These are phyloP conservation scores for Venustampulla echinocandica DNA, from an alignment of 495 filamentous ascomycete genomes.

Conservation along the genomic window DNA sequence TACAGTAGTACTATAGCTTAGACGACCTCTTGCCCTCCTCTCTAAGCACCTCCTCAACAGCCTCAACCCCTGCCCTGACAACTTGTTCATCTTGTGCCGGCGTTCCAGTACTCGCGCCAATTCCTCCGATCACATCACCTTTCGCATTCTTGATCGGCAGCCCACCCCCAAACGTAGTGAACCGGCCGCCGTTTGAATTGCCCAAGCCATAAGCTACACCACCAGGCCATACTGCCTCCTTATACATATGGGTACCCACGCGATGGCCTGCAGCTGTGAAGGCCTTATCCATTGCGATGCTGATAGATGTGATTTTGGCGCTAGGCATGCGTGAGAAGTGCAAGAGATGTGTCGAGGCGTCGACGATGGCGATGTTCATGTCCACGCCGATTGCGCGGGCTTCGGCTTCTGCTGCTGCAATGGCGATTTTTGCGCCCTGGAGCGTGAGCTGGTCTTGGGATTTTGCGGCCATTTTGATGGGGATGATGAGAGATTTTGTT, in stretches of 20 bases:
- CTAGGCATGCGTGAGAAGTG: conserved; percentile 17
- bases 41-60: conserved; percentile 18
- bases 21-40: conserved; percentile 2
- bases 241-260: conserved; percentile 21
- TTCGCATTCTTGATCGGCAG: conserved; percentile 21
- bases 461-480: conserved; percentile 11
- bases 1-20: too few relatives aligned
- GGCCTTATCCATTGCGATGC: conserved; percentile 22
- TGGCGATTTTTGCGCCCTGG: conserved; percentile 17
- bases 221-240: conserved; percentile 23
- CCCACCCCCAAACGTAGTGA: conserved; percentile 22
- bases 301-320: conserved; percentile 21
- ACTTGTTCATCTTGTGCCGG: conserved; percentile 22
- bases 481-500: not conserved
- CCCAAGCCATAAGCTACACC: conserved; percentile 18
- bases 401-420: conserved; percentile 21
- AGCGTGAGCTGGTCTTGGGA: conserved; percentile 17
- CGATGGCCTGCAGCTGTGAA: conserved; percentile 25
- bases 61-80: conserved; percentile 21
- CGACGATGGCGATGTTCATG: conserved; percentile 23
- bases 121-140: conserved; percentile 22
- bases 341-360: conserved; percentile 18
- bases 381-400: conserved; percentile 24
- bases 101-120: conserved; percentile 19
- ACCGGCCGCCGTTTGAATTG: conserved; percentile 22